These are phyloP conservation scores for Nothophaeocryptopus gaeumannii DNA, from an alignment of 2,329 filamentous ascomycete species.

Conservation along the genomic window DNA sequence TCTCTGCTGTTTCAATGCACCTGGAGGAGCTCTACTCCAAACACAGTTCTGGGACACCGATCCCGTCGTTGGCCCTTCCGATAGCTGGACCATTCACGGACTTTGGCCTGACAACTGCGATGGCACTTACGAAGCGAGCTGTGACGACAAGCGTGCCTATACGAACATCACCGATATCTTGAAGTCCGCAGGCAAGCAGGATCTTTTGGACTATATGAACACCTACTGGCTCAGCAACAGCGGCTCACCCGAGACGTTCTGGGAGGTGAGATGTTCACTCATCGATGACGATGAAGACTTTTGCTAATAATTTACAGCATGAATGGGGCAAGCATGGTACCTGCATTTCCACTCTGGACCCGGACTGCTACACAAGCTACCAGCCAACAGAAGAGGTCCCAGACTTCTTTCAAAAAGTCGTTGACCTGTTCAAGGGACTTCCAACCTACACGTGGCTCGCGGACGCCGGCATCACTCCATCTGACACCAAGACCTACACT, in stretches of 20 bases:
- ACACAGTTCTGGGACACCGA: conserved; percentile 77
- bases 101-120: conserved; percentile 61
- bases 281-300: too few species aligned
- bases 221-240: conserved; percentile 69
- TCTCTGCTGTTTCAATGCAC: conserved; percentile 72
- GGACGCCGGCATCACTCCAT: conserved; percentile 59
- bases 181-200: conserved; percentile 50
- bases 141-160: conserved; percentile 61
- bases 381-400: conserved; percentile 61
- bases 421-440: conserved; percentile 63
- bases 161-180: conserved; percentile 65
- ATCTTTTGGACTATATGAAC: conserved; percentile 64
- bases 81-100: conserved; percentile 74
- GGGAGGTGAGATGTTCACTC: conserved; percentile 43
- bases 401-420: conserved; percentile 66
- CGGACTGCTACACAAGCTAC: conserved; percentile 61
- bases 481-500: conserved; percentile 57
- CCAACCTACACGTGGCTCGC: conserved; percentile 63
- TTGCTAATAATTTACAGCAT: conserved; percentile 32
- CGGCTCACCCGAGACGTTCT: conserved; percentile 62
- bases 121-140: conserved; percentile 65
- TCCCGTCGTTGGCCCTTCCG: conserved; percentile 61
- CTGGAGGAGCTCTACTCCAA: conserved; percentile 67
- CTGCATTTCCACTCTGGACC: conserved; percentile 67
- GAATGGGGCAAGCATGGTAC: conserved; percentile 73